These are phyloP conservation scores for Beauveria bassiana DNA, from an alignment of 2,329 filamentous ascomycete genomes.

Conservation along the genomic window DNA sequence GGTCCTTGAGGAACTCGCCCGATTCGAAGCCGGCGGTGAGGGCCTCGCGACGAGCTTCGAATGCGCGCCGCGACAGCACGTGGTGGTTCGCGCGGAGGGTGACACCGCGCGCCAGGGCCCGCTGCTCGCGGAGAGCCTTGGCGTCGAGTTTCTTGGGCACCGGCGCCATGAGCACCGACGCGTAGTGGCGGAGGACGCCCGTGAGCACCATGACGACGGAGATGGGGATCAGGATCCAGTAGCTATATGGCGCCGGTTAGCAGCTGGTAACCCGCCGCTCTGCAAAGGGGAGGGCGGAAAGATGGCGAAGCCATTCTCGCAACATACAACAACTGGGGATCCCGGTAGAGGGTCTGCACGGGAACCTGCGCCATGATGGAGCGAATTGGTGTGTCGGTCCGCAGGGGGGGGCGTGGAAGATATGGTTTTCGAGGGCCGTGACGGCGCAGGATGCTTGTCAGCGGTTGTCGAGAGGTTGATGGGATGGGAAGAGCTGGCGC, in stretches of 20 bases:
- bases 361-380: conserved; percentile 69
- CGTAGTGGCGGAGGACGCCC: conserved; percentile 92
- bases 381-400: not conserved
- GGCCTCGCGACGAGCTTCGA: conserved; percentile 71
- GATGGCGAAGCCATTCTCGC: not conserved
- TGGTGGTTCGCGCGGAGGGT: conserved; percentile 77
- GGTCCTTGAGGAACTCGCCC: conserved; percentile 83
- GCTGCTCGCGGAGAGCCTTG: conserved; percentile 75
- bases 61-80: conserved; percentile 68
- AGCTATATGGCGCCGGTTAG: conserved; percentile 46
- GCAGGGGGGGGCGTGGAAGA: not conserved
- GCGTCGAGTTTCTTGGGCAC: conserved; percentile 76
- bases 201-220: conserved; percentile 97
- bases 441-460: not conserved
- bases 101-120: conserved; percentile 74
- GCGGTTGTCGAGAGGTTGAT: not conserved
- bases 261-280: not conserved
- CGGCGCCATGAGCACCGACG: conserved; percentile 79
- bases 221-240: conserved; percentile 98
- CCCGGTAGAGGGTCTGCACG: conserved; percentile 93
- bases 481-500: not conserved
- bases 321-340: conserved; percentile 92
- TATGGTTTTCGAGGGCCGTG: not conserved
- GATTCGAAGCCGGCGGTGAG: conserved; percentile 76
- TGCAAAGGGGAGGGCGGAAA: too few species aligned